Percentiles rank a stretch among this genome's conserved stretches.
Evolutionary conservation across 176 grass and related monocot genomes (phyloP).

Genomic region (Oryza meyeriana): DNA sequence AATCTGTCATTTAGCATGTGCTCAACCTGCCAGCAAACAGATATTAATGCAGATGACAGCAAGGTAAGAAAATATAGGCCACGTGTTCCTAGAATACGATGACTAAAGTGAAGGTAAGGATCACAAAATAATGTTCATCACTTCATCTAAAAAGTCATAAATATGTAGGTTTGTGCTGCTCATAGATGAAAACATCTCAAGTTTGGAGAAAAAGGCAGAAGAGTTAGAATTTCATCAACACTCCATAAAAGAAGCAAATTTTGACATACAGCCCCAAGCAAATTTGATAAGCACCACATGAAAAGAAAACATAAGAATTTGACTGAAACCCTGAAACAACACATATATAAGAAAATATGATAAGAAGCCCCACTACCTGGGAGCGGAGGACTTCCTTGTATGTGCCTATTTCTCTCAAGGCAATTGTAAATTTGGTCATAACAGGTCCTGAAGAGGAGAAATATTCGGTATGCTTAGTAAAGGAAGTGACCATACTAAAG

Average conservation of each 20-base stretch:
- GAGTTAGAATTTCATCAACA: background rate
- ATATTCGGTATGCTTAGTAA: constrained; percentile 31
- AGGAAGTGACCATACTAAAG: constrained; percentile 1
- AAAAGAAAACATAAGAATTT: constrained; percentile 5
- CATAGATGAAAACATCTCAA: background rate
- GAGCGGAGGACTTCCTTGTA: constrained; percentile 96
- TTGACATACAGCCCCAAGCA: background rate
- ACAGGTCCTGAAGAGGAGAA: constrained; percentile 72
- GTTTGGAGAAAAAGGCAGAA: constrained; percentile 6
- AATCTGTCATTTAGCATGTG: constrained; percentile 95
- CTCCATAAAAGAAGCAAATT: background rate
- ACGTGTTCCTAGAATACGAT: constrained; percentile 10
- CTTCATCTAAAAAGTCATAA: background rate
- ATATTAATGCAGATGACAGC: background rate
- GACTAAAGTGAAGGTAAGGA: background rate
- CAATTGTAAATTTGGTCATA: constrained; percentile 93
- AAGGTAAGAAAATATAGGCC: constrained; percentile 16
- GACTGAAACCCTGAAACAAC: background rate
- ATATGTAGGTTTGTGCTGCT: background rate
- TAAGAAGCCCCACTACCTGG: constrained; percentile 53
- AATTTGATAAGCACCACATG: background rate
- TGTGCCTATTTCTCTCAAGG: constrained; percentile 97
- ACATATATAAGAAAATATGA: constrained; percentile 20
- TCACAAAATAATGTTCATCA: constrained; percentile 2
- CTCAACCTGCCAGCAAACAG: constrained; percentile 60